Conservation (phyloP, 75 land plant genomes). For the Gnetum montanum region DNA sequence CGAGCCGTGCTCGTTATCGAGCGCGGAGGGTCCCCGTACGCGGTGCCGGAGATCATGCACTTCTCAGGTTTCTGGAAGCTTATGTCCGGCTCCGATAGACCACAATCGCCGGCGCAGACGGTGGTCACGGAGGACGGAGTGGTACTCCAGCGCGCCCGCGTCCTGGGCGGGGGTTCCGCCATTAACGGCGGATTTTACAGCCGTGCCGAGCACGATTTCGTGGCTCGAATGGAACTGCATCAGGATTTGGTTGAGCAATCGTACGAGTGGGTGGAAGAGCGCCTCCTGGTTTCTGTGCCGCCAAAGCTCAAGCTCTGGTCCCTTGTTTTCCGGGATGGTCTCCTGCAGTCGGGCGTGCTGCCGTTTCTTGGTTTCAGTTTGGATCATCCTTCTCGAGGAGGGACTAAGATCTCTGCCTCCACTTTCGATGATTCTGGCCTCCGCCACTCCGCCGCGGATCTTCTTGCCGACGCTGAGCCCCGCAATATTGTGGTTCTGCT, state of each 20-base stretch:
- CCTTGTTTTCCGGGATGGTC: constrained; percentile 44
- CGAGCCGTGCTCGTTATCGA: constrained; percentile 20
- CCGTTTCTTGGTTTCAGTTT: constrained; percentile 62
- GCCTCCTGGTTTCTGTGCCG: constrained; percentile 43
- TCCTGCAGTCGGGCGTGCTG: constrained; percentile 50
- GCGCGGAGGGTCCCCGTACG: constrained; percentile 20
- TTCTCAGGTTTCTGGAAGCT: constrained; percentile 8
- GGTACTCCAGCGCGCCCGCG: constrained; percentile 53
- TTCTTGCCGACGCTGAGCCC: constrained; percentile 38
- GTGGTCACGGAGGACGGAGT: constrained; percentile 81
- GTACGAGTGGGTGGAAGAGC: constrained; percentile 74
- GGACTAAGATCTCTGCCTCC: constrained; percentile 79
- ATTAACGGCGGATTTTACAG: constrained; percentile 84
- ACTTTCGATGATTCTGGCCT: constrained; percentile 60
- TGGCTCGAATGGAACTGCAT: constrained; percentile 37
- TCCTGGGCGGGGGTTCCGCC: constrained; percentile 77
- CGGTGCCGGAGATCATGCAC: neutral
- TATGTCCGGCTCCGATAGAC: constrained; percentile 7
- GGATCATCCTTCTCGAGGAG: constrained; percentile 51
- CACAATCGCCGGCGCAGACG: constrained; percentile 52
- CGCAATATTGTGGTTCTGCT: constrained; percentile 44
- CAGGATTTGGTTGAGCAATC: constrained; percentile 45
- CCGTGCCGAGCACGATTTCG: constrained; percentile 46
- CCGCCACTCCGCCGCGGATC: constrained; percentile 75
- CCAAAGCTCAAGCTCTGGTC: constrained; percentile 35